Conservation (phyloP, 2,329 filamentous ascomycete species). For the Talaromyces islandicus region DNA sequence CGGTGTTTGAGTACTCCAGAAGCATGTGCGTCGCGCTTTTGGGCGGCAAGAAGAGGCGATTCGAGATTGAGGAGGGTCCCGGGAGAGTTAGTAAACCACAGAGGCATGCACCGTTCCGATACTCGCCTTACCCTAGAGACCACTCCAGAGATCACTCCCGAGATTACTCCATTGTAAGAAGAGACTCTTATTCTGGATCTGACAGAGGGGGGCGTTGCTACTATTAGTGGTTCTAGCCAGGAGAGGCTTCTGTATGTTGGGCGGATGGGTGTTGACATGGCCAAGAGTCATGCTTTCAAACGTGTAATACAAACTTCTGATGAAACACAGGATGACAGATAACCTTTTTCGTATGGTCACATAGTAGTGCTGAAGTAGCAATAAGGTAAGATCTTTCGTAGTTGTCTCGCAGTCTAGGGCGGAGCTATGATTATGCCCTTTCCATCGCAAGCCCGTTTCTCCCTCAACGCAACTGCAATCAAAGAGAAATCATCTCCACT, state of each 20-base stretch:
- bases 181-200: not conserved
- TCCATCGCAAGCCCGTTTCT: too few species aligned
- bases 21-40: constrained; percentile 29
- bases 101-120: not conserved
- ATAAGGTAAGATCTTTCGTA: too few species aligned
- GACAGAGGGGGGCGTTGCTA: not conserved
- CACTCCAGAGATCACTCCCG: too few species aligned
- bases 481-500: too few species aligned
- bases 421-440: too few species aligned
- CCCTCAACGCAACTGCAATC: too few species aligned
- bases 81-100: not conserved
- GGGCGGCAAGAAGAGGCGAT: constrained; percentile 34
- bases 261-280: not conserved
- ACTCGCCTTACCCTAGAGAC: not conserved
- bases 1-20: constrained; percentile 27
- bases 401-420: too few species aligned
- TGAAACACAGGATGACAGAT: too few species aligned
- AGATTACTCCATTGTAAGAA: too few species aligned
- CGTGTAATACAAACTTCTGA: not conserved
- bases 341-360: too few species aligned
- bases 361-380: too few species aligned
- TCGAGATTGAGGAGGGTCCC: constrained; percentile 18
- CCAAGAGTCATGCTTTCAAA: not conserved
- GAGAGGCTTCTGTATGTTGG: not conserved
- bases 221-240: not conserved